These are phyloP conservation scores for Danielia reshetovae DNA, from an alignment of 805 yeast species.

Conservation along the genomic window DNA sequence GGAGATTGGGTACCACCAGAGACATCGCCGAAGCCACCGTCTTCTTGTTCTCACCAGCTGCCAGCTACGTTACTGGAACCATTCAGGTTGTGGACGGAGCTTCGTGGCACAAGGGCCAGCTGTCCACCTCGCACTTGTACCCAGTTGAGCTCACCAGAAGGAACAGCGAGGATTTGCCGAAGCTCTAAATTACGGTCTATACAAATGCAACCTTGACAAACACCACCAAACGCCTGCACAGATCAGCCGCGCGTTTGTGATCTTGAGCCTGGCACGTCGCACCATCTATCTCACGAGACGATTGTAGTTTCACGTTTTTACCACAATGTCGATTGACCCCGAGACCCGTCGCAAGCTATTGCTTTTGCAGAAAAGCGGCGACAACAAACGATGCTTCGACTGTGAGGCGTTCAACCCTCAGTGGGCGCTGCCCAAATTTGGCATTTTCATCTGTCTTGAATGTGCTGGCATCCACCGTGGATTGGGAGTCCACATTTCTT, in stretches of 20 bases:
- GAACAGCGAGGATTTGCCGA: conserved; percentile 13
- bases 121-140: conserved; percentile 19
- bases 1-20: conserved; percentile 23
- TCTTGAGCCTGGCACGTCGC: not conserved
- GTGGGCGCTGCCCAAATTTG: conserved; percentile 99
- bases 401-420: conserved; percentile 96
- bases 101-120: conserved; percentile 23
- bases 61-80: conserved; percentile 24
- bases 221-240: not conserved
- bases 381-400: conserved; percentile 86
- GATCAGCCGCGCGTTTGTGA: not conserved
- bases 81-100: conserved; percentile 27
- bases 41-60: conserved; percentile 25
- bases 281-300: too few relatives aligned
- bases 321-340: conserved; percentile 91
- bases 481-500: conserved; percentile 93
- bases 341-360: conserved; percentile 77
- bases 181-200: conserved; percentile 8
- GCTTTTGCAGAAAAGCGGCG: conserved; percentile 76
- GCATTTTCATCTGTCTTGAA: conserved; percentile 93
- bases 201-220: too few relatives aligned
- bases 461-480: conserved; percentile 98
- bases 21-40: conserved; percentile 29
- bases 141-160: conserved; percentile 26
- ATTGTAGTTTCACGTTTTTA: too few relatives aligned